phyloP scores from a whole-genome alignment of 2,329 filamentous ascomycete genomes.

The Didymella keratinophila region DNA sequence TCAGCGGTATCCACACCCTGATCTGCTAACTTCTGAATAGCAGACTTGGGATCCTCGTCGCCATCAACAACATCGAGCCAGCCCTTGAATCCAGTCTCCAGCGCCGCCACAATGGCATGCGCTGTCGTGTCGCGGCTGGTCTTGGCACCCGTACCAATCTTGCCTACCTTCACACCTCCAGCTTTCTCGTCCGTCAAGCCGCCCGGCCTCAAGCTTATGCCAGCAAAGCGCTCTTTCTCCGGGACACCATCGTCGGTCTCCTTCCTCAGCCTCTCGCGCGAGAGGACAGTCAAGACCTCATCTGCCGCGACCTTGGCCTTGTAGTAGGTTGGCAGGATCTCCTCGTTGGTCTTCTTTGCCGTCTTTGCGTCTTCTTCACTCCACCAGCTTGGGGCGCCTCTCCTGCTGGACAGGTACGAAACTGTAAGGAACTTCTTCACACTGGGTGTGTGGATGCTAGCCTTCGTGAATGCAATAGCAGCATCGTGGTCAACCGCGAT shows the following conservation, averaged over 20 bases:
- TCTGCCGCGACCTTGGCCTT: conserved; percentile 65
- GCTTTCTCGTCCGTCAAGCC: conserved; percentile 58
- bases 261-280: conserved; percentile 39
- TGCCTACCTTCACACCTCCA: conserved; percentile 59
- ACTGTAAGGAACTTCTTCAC: conserved; percentile 64
- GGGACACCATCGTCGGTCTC: conserved; percentile 39
- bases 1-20: conserved; percentile 15
- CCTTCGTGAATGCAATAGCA: conserved; percentile 62
- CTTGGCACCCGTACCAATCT: conserved; percentile 52
- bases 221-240: conserved; percentile 53
- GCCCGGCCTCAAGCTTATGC: conserved; percentile 62
- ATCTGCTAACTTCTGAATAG: conserved; percentile 19
- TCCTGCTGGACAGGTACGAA: conserved; percentile 61
- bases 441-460: conserved; percentile 54
- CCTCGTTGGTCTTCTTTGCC: conserved; percentile 57
- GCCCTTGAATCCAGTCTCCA: conserved; percentile 59
- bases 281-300: conserved; percentile 60
- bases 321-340: conserved; percentile 60
- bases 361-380: conserved; percentile 56
- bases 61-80: conserved; percentile 65
- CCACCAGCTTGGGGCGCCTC: conserved; percentile 60
- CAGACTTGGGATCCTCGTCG: conserved; percentile 51
- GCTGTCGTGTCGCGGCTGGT: conserved; percentile 62
- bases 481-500: conserved; percentile 63
- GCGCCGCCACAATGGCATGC: conserved; percentile 57